Evolutionary conservation across 2,329 filamentous ascomycete species (phyloP).

Genomic region (Colletotrichum falcatum): DNA sequence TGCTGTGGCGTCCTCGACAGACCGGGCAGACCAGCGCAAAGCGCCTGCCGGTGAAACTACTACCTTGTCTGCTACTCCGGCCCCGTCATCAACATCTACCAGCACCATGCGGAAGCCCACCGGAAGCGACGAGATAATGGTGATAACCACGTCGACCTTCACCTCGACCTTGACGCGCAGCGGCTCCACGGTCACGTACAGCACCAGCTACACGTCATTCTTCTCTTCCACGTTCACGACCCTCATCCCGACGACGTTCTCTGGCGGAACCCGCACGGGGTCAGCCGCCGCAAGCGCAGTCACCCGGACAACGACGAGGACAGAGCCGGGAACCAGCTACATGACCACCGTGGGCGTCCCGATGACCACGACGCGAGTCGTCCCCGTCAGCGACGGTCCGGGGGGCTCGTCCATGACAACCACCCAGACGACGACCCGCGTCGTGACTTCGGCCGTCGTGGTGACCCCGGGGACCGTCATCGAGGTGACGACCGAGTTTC

Average conservation of each 20-base stretch:
- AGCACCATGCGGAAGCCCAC: not conserved
- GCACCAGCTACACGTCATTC: not conserved
- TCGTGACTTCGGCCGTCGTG: not conserved
- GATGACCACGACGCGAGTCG: not conserved
- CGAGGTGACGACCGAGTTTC: constrained; percentile 10
- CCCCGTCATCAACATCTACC: not conserved
- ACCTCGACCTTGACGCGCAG: constrained; percentile 20
- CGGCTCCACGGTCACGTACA: not conserved
- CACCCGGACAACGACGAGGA: constrained; percentile 4
- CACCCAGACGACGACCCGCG: not conserved
- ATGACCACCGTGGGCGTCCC: constrained; percentile 12
- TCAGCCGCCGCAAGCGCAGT: constrained; percentile 1
- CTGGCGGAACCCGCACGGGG: not conserved
- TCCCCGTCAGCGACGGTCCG: not conserved
- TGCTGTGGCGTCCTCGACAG: not conserved
- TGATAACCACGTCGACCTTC: constrained; percentile 17
- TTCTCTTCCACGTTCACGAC: constrained; percentile 7
- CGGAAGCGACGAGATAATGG: not conserved
- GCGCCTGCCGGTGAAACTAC: not conserved
- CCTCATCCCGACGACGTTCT: constrained; percentile 2
- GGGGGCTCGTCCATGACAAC: constrained; percentile 12
- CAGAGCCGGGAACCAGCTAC: not conserved
- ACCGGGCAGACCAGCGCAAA: not conserved
- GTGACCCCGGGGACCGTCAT: not conserved
- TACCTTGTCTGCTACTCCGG: not conserved